Conservation (phyloP, 1,284 basidiomycete genomes). For the Ganoderma meredithae region DNA sequence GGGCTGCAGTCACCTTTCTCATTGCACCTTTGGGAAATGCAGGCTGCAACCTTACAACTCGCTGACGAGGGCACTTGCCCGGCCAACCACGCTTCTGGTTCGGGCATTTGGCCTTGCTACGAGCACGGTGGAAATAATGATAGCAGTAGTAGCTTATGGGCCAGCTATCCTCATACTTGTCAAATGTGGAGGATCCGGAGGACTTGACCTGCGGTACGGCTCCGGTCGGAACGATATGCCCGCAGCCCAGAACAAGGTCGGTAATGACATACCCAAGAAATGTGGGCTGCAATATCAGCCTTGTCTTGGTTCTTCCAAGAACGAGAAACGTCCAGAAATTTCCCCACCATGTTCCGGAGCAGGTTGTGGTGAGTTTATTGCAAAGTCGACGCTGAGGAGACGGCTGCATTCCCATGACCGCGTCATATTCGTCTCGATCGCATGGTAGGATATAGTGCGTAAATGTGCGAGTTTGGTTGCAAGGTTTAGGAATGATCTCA, state of each 20-base stretch:
- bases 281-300: background rate
- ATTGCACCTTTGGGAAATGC: background rate
- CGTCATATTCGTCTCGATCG: background rate
- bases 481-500: background rate
- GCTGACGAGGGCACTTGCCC: background rate
- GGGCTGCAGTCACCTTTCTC: background rate
- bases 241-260: background rate
- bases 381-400: background rate
- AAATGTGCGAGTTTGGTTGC: background rate
- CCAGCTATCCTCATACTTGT: slow-evolving; percentile 10
- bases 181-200: slow-evolving; percentile 5
- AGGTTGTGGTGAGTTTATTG: background rate
- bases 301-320: background rate
- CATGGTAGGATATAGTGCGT: background rate
- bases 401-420: background rate
- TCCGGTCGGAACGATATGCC: background rate
- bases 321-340: background rate
- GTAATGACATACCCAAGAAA: background rate
- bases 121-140: background rate
- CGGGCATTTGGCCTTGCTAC: background rate
- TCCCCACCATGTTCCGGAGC: background rate
- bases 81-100: background rate
- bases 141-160: slow-evolving; percentile 8
- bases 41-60: background rate
- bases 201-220: background rate